phyloP scores from a whole-genome alignment of 2,329 filamentous ascomycete genomes.

The Diaporthe batatas region DNA sequence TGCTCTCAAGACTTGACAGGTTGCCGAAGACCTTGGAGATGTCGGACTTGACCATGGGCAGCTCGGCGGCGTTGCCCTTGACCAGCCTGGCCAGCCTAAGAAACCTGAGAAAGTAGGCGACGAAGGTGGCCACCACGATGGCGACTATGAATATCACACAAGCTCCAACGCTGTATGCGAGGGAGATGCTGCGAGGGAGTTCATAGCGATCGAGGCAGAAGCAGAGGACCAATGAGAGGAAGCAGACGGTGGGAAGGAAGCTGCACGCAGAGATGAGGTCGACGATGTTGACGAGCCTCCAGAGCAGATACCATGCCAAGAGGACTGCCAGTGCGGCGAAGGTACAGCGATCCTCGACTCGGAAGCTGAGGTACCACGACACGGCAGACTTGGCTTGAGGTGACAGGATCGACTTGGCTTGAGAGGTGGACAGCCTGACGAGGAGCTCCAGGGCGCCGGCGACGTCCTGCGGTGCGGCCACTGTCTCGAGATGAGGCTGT shows the following conservation, averaged over 20 bases:
- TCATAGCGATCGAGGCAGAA: not conserved
- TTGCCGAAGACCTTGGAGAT: no score
- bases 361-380: not conserved
- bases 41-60: not conserved
- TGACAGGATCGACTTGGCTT: not conserved
- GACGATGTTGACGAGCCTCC: not conserved
- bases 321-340: not conserved
- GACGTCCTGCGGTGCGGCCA: not conserved
- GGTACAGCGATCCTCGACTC: not conserved
- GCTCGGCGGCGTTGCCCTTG: no score
- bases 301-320: not conserved
- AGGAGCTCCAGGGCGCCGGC: not conserved
- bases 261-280: not conserved
- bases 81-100: fast-evolving
- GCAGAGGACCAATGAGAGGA: not conserved
- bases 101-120: not conserved
- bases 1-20: no score
- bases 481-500: no score
- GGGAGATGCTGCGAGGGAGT: not conserved
- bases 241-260: not conserved
- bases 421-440: not conserved
- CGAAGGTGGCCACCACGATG: not conserved
- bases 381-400: not conserved
- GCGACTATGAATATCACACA: not conserved
- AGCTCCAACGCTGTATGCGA: no score